A percentile compares a stretch with the other conserved stretches of the same genome.
These are phyloP conservation scores for Eragrostis curvula DNA, from an alignment of 176 grass and related monocot genomes.

Conservation along the genomic window DNA sequence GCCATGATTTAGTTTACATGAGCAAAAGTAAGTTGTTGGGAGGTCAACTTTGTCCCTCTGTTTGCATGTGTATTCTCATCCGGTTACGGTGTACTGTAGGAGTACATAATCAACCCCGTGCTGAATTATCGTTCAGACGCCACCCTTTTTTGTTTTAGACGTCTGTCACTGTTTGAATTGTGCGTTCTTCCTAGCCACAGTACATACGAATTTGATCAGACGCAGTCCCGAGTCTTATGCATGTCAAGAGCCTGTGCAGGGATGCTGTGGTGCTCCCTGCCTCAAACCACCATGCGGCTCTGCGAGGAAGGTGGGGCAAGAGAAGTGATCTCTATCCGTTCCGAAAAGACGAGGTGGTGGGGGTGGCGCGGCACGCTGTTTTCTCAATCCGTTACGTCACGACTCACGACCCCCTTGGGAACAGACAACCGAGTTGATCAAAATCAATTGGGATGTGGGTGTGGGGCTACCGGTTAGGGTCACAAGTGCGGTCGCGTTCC, in stretches of 20 bases:
- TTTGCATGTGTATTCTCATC: not conserved
- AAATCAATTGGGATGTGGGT: not conserved
- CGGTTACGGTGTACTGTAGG: too few species aligned
- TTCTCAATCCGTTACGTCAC: conserved; percentile 37
- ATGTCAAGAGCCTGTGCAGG: not conserved
- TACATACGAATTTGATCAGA: not conserved
- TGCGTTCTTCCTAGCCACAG: not conserved
- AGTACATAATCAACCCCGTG: not conserved
- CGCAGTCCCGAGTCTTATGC: not conserved
- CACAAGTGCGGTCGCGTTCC: not conserved
- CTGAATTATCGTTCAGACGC: not conserved
- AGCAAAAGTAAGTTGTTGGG: not conserved
- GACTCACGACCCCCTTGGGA: not conserved
- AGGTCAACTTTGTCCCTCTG: conserved; percentile 15
- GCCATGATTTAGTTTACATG: not conserved
- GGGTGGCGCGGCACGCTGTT: conserved; percentile 1
- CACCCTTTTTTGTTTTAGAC: too few species aligned
- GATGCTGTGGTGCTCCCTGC: not conserved
- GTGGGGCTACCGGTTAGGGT: not conserved
- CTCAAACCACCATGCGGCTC: not conserved
- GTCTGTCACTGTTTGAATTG: not conserved
- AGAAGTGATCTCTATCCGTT: not conserved
- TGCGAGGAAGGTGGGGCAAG: not conserved
- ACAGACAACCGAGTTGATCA: conserved; percentile 22
- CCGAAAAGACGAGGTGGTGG: not conserved